Evolutionary conservation across 1,284 basidiomycete genomes (phyloP), one percentile per base, ranked within the genome.

Genomic region (Cutaneotrichosporon cutaneum): DNA sequence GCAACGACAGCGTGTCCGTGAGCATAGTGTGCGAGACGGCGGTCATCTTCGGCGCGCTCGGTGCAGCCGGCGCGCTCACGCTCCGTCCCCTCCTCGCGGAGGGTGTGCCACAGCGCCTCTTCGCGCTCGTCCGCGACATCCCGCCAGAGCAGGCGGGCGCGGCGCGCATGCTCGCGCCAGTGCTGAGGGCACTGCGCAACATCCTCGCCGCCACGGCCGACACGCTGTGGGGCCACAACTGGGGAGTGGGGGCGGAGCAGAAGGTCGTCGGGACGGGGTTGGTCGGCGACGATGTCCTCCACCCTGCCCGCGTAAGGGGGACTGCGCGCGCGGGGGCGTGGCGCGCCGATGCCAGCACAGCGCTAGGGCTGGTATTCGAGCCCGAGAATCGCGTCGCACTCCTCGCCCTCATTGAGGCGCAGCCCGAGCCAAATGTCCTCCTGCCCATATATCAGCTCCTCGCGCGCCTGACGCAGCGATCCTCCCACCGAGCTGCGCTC

Each of bases 391-490:
- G 75, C 4, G 47, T 59, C 21, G 71, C 71, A 0, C 63, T 77
- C 11, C 56, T 77, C 18, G 61, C 64, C 3, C 59, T 76, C 14
- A 61, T 76, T 9, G 57, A 69, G 2, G 52, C 47, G 16, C 54
- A 68, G 30, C 45, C 67, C 72, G 77, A 42, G 71, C 82, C 4
- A 61, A 81, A 51, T 80, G 83, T 56, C 63, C 82, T 42, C 53
- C 77, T 32, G 24, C 82, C 56, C 68, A 60, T 80, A 3, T 78
- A 75, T 87, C 60, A 85, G 82, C 61, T 81, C 82, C 9, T 88
- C 85, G 8, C 83, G 85, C 66, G 82, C 82, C 32, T 86, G 85
- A 48, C 87, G 82, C n/a, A 80, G 87, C 52, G 84, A 0, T 80
- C 83, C 0, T 75, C 77, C 0, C 86, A 92, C 69, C 84, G 90